A percentile compares a stretch with the other conserved stretches of the same genome.
Evolutionary conservation across 163 green algal genomes (phyloP).

Genomic region (Volvox carteri): DNA sequence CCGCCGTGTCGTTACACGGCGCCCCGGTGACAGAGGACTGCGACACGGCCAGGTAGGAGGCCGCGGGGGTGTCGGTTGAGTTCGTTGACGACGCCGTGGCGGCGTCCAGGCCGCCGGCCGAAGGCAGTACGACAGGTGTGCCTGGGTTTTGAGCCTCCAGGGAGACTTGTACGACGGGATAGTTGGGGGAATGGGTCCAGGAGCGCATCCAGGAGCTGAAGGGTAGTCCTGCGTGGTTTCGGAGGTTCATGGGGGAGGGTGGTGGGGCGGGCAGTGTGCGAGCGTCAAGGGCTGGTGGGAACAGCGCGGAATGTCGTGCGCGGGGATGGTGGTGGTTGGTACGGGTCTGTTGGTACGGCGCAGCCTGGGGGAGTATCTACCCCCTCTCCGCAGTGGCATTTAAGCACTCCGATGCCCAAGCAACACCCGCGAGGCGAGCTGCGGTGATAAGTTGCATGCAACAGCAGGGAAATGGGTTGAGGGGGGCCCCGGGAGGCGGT

Average conservation of each 20-base stretch:
- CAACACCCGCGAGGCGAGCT: too few species aligned
- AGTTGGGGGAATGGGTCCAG: conserved; percentile 54
- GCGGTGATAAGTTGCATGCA: too few species aligned
- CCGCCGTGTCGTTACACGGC: background rate
- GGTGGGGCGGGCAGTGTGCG: background rate
- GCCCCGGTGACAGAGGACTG: background rate
- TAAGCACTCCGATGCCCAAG: too few species aligned
- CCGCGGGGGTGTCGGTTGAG: too few species aligned
- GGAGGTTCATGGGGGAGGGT: too few species aligned
- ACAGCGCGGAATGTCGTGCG: too few species aligned
- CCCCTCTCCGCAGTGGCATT: too few species aligned
- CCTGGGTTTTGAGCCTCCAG: background rate
- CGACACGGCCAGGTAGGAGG: background rate
- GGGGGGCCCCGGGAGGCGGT: too few species aligned
- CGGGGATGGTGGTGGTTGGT: too few species aligned
- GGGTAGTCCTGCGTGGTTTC: background rate
- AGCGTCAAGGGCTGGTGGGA: background rate
- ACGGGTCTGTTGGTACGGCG: too few species aligned
- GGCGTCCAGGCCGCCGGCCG: conserved; percentile 11
- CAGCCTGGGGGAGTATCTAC: too few species aligned
- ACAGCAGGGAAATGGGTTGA: too few species aligned
- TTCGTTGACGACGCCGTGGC: background rate
- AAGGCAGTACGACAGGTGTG: background rate
- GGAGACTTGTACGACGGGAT: conserved; percentile 35
- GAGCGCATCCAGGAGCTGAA: conserved; percentile 34